phyloP scores from a whole-genome alignment of 345 rosid species.

The Lumnitzera racemosa region DNA sequence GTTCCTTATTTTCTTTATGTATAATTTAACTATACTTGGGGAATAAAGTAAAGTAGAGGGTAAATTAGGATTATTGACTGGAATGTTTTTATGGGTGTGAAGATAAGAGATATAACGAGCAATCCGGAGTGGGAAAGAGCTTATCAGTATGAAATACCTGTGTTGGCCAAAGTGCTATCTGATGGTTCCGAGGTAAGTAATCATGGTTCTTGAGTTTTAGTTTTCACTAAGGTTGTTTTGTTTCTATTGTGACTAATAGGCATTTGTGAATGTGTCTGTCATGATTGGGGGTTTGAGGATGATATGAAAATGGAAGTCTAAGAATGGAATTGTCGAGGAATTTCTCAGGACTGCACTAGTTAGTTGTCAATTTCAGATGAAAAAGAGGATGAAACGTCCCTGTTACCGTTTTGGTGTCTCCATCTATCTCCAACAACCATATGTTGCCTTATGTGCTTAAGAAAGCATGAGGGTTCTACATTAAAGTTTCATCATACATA shows the following conservation, averaged over 20 bases:
- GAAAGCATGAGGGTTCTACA: too few relatives aligned
- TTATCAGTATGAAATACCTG: constrained; percentile 78
- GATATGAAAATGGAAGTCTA: neutral
- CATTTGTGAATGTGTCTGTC: neutral
- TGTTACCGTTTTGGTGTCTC: too few relatives aligned
- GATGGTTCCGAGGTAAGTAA: constrained; percentile 63
- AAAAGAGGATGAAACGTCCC: too few relatives aligned
- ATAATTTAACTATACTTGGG: neutral
- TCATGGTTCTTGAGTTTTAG: neutral
- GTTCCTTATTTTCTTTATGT: neutral
- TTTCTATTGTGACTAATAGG: neutral
- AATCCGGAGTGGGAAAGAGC: constrained; percentile 77
- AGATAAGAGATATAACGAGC: constrained; percentile 72
- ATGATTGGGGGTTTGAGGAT: neutral
- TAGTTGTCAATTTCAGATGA: too few relatives aligned
- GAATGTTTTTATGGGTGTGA: constrained; percentile 8
- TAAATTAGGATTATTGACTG: neutral
- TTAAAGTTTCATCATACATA: too few relatives aligned
- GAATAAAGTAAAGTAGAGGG: neutral
- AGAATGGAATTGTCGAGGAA: neutral
- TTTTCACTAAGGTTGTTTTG: neutral
- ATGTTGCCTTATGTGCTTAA: too few relatives aligned
- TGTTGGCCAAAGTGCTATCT: constrained; percentile 50
- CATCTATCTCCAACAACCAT: too few relatives aligned
- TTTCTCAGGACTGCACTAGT: neutral